Percentiles rank a stretch among this genome's conserved stretches.
phyloP scores from a whole-genome alignment of 306 rosid genomes.

The Castanea crenata region DNA sequence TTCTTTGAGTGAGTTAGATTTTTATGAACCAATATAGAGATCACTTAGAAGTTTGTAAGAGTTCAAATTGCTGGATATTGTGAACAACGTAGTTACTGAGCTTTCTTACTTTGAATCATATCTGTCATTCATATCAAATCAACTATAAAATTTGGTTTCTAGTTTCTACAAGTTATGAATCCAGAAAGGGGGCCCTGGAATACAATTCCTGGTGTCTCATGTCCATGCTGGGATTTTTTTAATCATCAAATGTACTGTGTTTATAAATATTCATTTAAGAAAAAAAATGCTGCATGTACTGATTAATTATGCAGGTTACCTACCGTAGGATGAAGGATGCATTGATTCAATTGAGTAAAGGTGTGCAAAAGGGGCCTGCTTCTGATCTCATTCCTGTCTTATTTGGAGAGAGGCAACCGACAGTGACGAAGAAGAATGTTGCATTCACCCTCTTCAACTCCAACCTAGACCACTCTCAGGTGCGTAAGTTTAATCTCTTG shows the following conservation, averaged over 20 bases:
- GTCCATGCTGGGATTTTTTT: background rate
- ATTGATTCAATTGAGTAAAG: constrained; percentile 85
- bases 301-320: constrained; percentile 61
- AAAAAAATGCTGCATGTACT: constrained; percentile 19
- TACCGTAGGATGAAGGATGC: constrained; percentile 97
- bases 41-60: background rate
- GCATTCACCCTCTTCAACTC: constrained; percentile 63
- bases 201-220: constrained; percentile 6
- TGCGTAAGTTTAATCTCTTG: constrained; percentile 29
- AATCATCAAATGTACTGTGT: background rate
- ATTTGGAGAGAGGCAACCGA: constrained; percentile 85
- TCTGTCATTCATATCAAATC: background rate
- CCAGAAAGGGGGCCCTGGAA: constrained; percentile 10
- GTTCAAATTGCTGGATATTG: background rate
- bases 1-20: background rate
- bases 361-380: constrained; percentile 93
- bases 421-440: constrained; percentile 74
- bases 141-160: constrained; percentile 6
- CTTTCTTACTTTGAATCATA: background rate
- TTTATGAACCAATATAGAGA: background rate
- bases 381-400: constrained; percentile 79
- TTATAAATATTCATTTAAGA: background rate
- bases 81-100: background rate
- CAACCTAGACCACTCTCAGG: constrained; percentile 96
- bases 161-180: constrained; percentile 1